Evolutionary conservation across 345 rosid genomes (phyloP), one percentile per base, ranked within the genome.

Genomic region (Brassica nigra): DNA sequence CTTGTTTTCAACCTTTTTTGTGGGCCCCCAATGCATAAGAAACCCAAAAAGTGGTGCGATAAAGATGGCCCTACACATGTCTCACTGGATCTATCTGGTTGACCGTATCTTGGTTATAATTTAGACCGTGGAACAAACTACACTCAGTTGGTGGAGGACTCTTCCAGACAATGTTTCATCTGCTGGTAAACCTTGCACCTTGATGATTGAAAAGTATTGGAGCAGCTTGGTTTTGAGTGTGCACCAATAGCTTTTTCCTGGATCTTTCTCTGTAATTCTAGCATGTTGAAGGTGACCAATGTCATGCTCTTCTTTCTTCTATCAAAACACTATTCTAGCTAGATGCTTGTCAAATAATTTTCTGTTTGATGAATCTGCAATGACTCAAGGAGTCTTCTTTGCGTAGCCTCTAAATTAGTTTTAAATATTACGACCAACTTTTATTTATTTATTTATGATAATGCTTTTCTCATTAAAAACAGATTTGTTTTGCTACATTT

Each of bases 141-240:
- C 78, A 91, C 95, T 72, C 98, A 89, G 99, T 81, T 93, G 88
- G 98, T 89, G 87, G 99, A 93, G 83, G 97, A 91, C 73, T 93
- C 85, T 93, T 95, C 84, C 97, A 90, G 78, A 93, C 98, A 42
- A 83, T 93, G 82, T 97, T 90, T 84, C 90, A 93, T 80, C 97
- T 71, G 87, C 97, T 65, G 96, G 98, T 49, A n/a, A 52, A 52
- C 57, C 57, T 52, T 52, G 57, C 57, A 52, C 20, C 57, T 52
- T 52, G 20, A 52, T 52, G 20, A 52, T 52, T 52, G 20, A n/a
- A 52, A 52, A n/a, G 57, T 49, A 52, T 52, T 52, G 20, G 57
- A 52, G 57, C 18, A n/a, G 20, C 18, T 52, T 52, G 57, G 20
- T 52, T 5, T 52, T 52, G 6, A 52, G 57, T 52, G 57, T n/a